Conservation (phyloP, 108 stramenopile genomes). For the Bacterosira constricta region DNA sequence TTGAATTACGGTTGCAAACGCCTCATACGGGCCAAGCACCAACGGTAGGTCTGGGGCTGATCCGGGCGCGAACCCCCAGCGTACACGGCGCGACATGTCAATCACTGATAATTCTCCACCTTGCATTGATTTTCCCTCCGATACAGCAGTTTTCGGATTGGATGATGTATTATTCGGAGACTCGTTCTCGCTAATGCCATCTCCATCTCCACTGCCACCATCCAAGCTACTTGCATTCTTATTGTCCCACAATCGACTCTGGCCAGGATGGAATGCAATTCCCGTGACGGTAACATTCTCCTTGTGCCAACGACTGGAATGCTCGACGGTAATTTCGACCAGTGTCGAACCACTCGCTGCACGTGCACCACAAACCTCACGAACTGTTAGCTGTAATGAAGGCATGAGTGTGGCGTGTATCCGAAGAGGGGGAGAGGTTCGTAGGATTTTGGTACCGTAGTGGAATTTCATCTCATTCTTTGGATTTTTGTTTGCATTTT, state of each 20-base stretch:
- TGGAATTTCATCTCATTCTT: conserved; percentile 22
- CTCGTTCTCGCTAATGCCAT: neutral
- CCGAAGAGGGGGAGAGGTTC: conserved; percentile 29
- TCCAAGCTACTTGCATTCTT: neutral
- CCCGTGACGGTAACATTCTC: conserved; percentile 74
- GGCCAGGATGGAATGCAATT: conserved; percentile 84
- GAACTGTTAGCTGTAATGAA: conserved; percentile 26
- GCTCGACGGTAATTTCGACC: conserved; percentile 71
- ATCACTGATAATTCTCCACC: conserved; percentile 57
- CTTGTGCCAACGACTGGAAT: conserved; percentile 66
- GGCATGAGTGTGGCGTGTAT: conserved; percentile 32
- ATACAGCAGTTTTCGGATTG: neutral
- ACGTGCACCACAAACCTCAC: conserved; percentile 49
- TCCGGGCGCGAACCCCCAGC: conserved; percentile 76
- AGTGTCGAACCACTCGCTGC: conserved; percentile 64
- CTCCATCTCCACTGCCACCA: neutral
- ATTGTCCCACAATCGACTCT: conserved; percentile 52
- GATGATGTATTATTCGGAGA: too few species aligned
- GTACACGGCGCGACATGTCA: conserved; percentile 78
- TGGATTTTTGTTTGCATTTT: neutral
- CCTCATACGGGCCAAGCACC: conserved; percentile 65
- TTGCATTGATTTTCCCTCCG: conserved; percentile 34
- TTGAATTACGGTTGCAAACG: conserved; percentile 76
- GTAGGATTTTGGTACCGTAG: conserved; percentile 29
- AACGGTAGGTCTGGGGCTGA: conserved; percentile 71